A percentile compares a stretch with the other conserved stretches of the same genome.
Evolutionary conservation across 306 rosid genomes (phyloP).

Genomic region (Sphenostylis stenocarpa): DNA sequence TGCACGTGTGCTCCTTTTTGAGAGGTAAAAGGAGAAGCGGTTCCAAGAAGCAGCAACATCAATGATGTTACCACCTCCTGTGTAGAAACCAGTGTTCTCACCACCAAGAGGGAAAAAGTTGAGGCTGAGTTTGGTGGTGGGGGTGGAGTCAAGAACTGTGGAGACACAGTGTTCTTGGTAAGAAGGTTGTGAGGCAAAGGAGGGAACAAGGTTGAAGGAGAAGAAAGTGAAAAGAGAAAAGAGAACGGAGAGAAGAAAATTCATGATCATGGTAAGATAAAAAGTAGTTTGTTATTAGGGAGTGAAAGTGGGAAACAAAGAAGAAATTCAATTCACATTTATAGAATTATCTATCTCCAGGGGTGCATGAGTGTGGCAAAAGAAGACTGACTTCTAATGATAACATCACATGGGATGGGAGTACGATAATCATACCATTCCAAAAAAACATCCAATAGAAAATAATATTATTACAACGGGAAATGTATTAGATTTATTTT

Average conservation of each 20-base stretch:
- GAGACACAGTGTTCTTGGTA: slow-evolving; percentile 49
- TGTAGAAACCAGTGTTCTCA: slow-evolving; percentile 35
- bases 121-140: not conserved
- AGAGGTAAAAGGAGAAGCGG: slow-evolving; percentile 1
- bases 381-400: too few relatives aligned
- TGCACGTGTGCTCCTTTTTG: not conserved
- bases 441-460: too few relatives aligned
- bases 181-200: slow-evolving; percentile 26
- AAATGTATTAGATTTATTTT: too few relatives aligned
- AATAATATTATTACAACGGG: too few relatives aligned
- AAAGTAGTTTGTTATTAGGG: not conserved
- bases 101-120: slow-evolving; percentile 2
- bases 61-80: slow-evolving; percentile 30
- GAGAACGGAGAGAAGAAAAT: slow-evolving; percentile 32
- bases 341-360: not conserved
- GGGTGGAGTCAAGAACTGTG: slow-evolving; percentile 27
- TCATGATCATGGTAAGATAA: slow-evolving; percentile 16
- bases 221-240: slow-evolving; percentile 22
- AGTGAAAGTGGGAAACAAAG: slow-evolving; percentile 8
- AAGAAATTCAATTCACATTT: not conserved
- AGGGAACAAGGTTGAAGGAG: slow-evolving; percentile 19
- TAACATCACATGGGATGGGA: too few relatives aligned
- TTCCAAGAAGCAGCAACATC: not conserved
- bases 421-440: too few relatives aligned
- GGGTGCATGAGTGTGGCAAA: too few relatives aligned